Evolutionary conservation across 352 stramenopile genomes (phyloP), one percentile per base, ranked within the genome.

Genomic region (Salisapilia sapeloensis): DNA sequence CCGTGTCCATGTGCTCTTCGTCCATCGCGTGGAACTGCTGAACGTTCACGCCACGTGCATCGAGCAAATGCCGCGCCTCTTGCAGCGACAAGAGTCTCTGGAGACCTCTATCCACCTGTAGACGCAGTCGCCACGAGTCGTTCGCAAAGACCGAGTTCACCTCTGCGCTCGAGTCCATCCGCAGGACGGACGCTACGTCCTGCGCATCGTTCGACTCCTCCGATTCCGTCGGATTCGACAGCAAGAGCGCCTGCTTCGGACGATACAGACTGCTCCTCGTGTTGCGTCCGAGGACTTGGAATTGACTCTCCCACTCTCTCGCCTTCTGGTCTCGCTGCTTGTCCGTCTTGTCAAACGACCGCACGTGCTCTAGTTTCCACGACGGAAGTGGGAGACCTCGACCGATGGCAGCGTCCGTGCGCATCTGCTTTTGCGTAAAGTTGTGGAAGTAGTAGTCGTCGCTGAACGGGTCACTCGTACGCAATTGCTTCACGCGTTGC

Each of bases 371-470:
- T 7, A 89, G 52, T 44, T 86, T 81, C 74, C 66, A 84, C 22
- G 70, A 86, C 24, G 70, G 74, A 25, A 86, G 46, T 18, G 70
- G 74, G 31, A 64, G 27, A 1, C 40, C 47, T 6, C 38, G 44
- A 2, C 38, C 44, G 1, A 70, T 32, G 3, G 28, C 47, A 10
- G 34, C 53, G 10, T 67, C 63, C 23, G 56, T 49, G 10, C 70
- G 64, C 10, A 28, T 28, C 12, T 34, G 29, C 50, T 90, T 90
- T 50, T 83, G 64, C 49, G 71, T 51, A 25, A 66, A 81, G 40
- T 86, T 86, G 49, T 86, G 65, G 40, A 82, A 90, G 36, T 86
- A 90, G 41, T 90, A 86, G 48, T 90, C 74, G 41, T 90, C 74
- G 44, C 70, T 90, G 48, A 86, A 90, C 31, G 74, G 74, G 30